These are phyloP conservation scores for Lasiodiplodia sp. DNA, from an alignment of 2,329 filamentous ascomycete species.

Conservation along the genomic window DNA sequence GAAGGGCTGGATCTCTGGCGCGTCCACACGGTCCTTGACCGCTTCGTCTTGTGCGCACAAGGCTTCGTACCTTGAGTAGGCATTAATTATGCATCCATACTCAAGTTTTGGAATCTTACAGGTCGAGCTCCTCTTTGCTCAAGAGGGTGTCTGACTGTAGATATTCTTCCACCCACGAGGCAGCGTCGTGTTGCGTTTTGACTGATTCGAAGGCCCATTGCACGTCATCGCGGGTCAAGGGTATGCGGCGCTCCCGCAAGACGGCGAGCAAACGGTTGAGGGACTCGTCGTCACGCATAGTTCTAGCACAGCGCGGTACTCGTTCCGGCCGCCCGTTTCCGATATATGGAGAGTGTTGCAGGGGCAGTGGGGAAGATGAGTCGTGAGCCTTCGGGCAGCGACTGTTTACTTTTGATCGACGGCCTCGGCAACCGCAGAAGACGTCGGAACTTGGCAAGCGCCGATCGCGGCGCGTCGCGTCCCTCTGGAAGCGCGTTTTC, in stretches of 20 bases:
- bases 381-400: background rate
- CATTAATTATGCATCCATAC: background rate
- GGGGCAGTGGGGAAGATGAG: conserved; percentile 20
- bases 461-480: conserved; percentile 26
- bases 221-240: conserved; percentile 55
- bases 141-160: conserved; percentile 55
- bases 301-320: background rate
- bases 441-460: conserved; percentile 15
- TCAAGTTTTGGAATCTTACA: conserved; percentile 46
- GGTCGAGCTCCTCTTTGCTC: conserved; percentile 57
- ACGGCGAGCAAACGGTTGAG: conserved; percentile 54
- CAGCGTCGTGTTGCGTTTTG: conserved; percentile 49
- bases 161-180: conserved; percentile 57
- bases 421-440: conserved; percentile 12
- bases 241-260: conserved; percentile 54
- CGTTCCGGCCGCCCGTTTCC: conserved; percentile 2
- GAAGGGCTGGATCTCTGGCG: conserved; percentile 54
- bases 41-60: conserved; percentile 43
- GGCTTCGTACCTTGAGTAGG: conserved; percentile 40
- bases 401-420: conserved; percentile 23
- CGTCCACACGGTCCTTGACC: conserved; percentile 42
- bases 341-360: conserved; percentile 19
- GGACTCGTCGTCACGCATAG: conserved; percentile 34
- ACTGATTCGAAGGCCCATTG: conserved; percentile 56
- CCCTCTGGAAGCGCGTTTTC: conserved; percentile 9